Evolutionary conservation across 805 yeast species (phyloP), one percentile per base, ranked within the genome.

Genomic region (Ogataea henricii): DNA sequence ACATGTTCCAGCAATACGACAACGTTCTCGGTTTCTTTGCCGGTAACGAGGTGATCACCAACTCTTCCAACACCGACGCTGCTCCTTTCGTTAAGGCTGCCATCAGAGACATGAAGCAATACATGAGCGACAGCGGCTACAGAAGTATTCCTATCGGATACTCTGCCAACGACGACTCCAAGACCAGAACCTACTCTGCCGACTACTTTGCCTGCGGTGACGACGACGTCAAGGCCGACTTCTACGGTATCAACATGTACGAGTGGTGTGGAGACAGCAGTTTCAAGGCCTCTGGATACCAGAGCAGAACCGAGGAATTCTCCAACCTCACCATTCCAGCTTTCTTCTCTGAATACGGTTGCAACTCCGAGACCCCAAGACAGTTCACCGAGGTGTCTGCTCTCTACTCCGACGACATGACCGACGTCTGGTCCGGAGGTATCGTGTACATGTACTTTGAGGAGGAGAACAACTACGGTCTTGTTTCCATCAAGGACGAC

Each of bases 61-160:
- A 88, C 63, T 71, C 69, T 37, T 72, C 89, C 41, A 91, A 89
- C 69, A 87, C 97, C 12, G 85, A 82, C 57, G 88, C 97, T 26
- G 90, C 97, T 23, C 89, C 97, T 1, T 92, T 83, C 68, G 96
- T 94, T 48, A 94, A 92, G 76, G 97, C 98, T 25, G 96, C 98
- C 14, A 78, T 94, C 52, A 85, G 99, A 69, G 99, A 92, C 66
- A 78, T 79, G 63, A 91, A 88, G 70, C 62, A 75, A 14, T 90
- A 94, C 70, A 87, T 94, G 58, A 68, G 72, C 45, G 75, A 71
- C 47, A 72, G 81, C 67, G 72, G 75, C 25, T 88, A 88, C 70
- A 83, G 97, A 68, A 42, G 63, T 10, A 88, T 92, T 51, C 99
- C 99, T 12, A 91, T 92, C 47, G 99, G 99, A 13, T 92, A 91